Evolutionary conservation across 805 yeast species (phyloP), one percentile per base, ranked within the genome.

Genomic region (Candida tammaniensis): DNA sequence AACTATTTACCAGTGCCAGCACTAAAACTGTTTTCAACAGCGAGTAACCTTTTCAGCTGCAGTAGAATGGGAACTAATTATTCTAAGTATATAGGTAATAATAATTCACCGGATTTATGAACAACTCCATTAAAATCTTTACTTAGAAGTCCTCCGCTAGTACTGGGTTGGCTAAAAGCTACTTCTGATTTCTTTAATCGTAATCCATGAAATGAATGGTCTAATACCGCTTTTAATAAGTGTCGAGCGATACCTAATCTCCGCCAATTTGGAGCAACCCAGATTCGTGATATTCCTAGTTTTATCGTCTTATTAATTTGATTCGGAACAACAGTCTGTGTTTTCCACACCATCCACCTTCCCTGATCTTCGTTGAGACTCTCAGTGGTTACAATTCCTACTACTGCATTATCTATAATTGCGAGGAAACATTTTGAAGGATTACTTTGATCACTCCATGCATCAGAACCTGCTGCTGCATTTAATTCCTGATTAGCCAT

Each of bases 101-200:
- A 54, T 0, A 51, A 40, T 42, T 67, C 72, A 0, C 82, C 82
- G 17, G 71, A 58, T 37, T 68, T 71, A 49, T 81, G 86, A 17
- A 38, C 53, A 1, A 71, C 74, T 0, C 82, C 78, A 48, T 77
- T 79, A 48, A 75, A 81, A 19, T 50, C 57, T 21, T 52, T 54
- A 0, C 88, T 86, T 20, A 82, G 61, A 37, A 69, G 65, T 1
- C 78, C 77, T 0, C 91, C 91, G 38, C 71, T 67, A 31, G 67
- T 73, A 38, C 84, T 77, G 0, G 89, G 88, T 51, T 82, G 91
- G 27, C 86, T 78, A 76, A 86, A 82, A 1, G 79, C 84, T 13
- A 82, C 52, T 39, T 75, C 69, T 11, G 41, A 44, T 36, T 55
- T 70, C 2, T 57, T 55, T 10, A 80, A 44, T 0, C 16, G 31